Base-by-base conservation (phyloP, 805 yeast species). In the Wickerhamomyces alni region DNA sequence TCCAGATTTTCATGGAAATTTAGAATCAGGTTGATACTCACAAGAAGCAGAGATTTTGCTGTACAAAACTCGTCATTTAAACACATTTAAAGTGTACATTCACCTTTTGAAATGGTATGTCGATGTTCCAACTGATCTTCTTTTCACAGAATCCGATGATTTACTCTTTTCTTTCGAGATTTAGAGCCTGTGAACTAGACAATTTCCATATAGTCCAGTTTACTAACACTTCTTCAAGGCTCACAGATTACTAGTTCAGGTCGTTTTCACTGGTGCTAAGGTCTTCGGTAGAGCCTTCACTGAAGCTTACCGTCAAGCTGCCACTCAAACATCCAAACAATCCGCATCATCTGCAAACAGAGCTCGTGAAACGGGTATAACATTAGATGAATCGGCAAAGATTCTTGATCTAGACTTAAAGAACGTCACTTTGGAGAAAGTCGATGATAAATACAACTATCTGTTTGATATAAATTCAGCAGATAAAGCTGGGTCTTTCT, bases 221-320 rank as follows among this genome's bases (percentile, higher is more conserved):
- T 8, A 28, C 31, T 28, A 28, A 28, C 31, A 28, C 31, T 4
- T 16, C 15, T 28, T 16, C 4, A 19, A 51, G 97, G 98, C 99
- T 46, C 96, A 93, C 62, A 79, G 97, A 69, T 74, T 94, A 42
- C 58, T 91, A 40, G 87, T 86, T 48, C 91, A 86, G 63, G 96
- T 93, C 47, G 74, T 88, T 36, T 76, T 89, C 55, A 89, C 98
- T 9, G 98, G 98, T 41, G 94, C 97, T 5, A 82, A 87, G 51
- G 98, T 91, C 24, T 88, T 93, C 58, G 97, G 98, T 41, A 77
- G 86, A 52, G 99, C 99, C 0, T 93, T 93, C 61, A 74, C 87
- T n/a, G 95, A 88, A 61, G 98, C 99, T 0, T 93, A 91, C 71
- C 84, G 82, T 55, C 98, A 93, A 66, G 95, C 95, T 2, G 96